phyloP scores from a whole-genome alignment of 257 asterid genomes.

The Cordia subcordata region DNA sequence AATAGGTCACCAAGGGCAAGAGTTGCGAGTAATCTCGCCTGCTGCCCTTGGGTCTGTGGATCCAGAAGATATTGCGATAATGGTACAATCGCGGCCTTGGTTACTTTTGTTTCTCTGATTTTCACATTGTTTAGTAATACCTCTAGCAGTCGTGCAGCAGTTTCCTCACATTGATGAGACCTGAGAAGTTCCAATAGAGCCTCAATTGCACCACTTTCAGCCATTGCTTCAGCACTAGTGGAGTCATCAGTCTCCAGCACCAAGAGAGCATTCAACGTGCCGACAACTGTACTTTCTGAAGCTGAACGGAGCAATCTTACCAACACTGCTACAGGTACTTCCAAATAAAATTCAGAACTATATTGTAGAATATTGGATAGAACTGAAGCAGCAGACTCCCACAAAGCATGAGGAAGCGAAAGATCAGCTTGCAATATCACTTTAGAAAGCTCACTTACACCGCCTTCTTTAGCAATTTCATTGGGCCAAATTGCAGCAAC shows the following conservation, averaged over 20 bases:
- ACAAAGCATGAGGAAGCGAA: slow-evolving; percentile 68
- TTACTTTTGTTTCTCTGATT: slow-evolving; percentile 86
- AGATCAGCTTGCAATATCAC: slow-evolving; percentile 88
- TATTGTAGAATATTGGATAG: slow-evolving; percentile 82
- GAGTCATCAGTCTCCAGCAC: slow-evolving; percentile 96
- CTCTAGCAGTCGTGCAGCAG: slow-evolving; percentile 94
- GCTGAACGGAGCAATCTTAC: slow-evolving; percentile 88
- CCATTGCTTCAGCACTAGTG: slow-evolving; percentile 96
- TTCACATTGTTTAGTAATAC: slow-evolving; percentile 84
- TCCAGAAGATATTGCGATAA: slow-evolving; percentile 95
- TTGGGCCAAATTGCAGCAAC: slow-evolving; percentile 82
- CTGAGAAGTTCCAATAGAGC: slow-evolving; percentile 90
- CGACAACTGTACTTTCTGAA: slow-evolving; percentile 73
- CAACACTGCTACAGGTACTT: slow-evolving; percentile 97
- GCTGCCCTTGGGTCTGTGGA: slow-evolving; percentile 99
- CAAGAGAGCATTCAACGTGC: slow-evolving; percentile 90
- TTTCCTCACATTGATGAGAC: slow-evolving; percentile 90
- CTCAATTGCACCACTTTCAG: slow-evolving; percentile 97
- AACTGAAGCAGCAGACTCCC: slow-evolving; percentile 98
- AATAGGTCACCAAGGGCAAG: slow-evolving; percentile 96
- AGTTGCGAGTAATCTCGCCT: slow-evolving; percentile 88
- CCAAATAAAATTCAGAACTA: slow-evolving; percentile 91
- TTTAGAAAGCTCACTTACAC: slow-evolving; percentile 83
- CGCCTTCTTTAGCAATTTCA: slow-evolving; percentile 97
- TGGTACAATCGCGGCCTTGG: slow-evolving; percentile 88